These are phyloP conservation scores for Didymella segeticola DNA, from an alignment of 2,329 filamentous ascomycete genomes.

Conservation along the genomic window DNA sequence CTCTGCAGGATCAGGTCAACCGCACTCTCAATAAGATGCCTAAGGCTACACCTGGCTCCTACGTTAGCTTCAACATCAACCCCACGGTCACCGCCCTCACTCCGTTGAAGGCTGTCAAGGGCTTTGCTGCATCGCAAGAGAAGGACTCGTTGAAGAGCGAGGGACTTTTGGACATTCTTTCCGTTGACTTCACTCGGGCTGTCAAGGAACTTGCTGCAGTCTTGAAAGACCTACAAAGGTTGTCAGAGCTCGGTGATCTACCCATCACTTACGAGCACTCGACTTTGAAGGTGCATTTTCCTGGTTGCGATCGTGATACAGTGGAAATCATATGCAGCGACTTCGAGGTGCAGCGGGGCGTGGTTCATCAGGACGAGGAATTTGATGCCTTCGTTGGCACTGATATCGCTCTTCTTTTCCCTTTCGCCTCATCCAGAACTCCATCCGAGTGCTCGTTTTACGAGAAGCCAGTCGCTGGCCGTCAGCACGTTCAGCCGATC, in stretches of 20 bases:
- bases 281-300: constrained; percentile 82
- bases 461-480: constrained; percentile 49
- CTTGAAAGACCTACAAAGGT: constrained; percentile 78
- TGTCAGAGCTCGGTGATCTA: constrained; percentile 81
- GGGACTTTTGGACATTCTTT: constrained; percentile 83
- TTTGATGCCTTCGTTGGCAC: constrained; percentile 73
- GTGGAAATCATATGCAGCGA: constrained; percentile 87
- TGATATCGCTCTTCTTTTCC: constrained; percentile 80
- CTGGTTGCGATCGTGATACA: constrained; percentile 83
- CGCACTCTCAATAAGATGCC: constrained; percentile 69
- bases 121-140: constrained; percentile 53
- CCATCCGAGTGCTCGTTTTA: constrained; percentile 56
- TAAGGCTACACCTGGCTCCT: constrained; percentile 72
- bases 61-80: constrained; percentile 85
- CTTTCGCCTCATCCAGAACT: constrained; percentile 74
- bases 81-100: constrained; percentile 90
- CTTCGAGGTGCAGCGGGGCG: constrained; percentile 79
- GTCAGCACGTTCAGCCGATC: constrained; percentile 46
- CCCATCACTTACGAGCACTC: constrained; percentile 76
- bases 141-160: constrained; percentile 76
- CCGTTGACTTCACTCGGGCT: constrained; percentile 85
- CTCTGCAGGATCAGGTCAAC: constrained; percentile 74
- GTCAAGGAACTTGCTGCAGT: constrained; percentile 82
- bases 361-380: constrained; percentile 78
- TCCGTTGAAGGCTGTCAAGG: constrained; percentile 67